These are phyloP conservation scores for Neurospora sp. DNA, from an alignment of 495 filamentous ascomycete species.

Conservation along the genomic window DNA sequence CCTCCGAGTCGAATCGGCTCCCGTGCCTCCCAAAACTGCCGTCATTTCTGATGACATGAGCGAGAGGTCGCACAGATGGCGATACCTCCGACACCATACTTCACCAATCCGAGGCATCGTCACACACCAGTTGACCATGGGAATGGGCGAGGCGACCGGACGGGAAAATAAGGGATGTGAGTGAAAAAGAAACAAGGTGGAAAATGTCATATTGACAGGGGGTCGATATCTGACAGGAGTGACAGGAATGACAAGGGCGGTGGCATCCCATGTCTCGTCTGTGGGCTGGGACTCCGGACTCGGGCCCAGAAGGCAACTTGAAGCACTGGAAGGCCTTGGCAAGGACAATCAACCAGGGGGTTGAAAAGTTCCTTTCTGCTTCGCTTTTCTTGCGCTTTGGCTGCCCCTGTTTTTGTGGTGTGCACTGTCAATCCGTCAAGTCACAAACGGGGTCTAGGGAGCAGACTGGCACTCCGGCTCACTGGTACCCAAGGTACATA, in stretches of 20 bases:
- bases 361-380: neutral
- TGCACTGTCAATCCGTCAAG: neutral
- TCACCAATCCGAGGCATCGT: neutral
- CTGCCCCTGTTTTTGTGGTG: neutral
- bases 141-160: neutral
- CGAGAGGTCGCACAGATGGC: neutral
- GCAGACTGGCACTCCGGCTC: neutral
- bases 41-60: neutral
- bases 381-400: neutral
- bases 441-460: neutral
- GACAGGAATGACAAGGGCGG: neutral
- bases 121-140: neutral
- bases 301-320: neutral
- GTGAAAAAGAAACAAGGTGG: neutral
- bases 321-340: neutral
- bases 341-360: neutral
- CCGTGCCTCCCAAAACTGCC: neutral
- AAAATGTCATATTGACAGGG: neutral
- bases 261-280: neutral
- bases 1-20: neutral
- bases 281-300: neutral
- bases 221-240: neutral
- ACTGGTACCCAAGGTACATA: neutral
- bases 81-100: neutral
- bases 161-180: neutral